These are phyloP conservation scores for Trichoderma virens DNA, from an alignment of 495 filamentous ascomycete species.

Conservation along the genomic window DNA sequence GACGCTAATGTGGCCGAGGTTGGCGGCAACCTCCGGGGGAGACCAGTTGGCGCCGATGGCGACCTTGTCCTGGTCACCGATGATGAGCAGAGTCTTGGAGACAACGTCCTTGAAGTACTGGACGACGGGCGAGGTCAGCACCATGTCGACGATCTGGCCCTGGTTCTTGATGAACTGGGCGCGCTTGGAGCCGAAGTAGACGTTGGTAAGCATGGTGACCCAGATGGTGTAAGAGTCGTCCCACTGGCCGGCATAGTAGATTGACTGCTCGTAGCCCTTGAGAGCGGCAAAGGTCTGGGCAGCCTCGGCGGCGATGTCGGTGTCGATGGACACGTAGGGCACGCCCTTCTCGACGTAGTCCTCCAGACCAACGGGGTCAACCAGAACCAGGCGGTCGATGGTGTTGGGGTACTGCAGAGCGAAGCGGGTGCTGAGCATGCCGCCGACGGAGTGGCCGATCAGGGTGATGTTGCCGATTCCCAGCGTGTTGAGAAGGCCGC, in stretches of 20 bases:
- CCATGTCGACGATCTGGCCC: constrained; percentile 35
- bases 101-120: constrained; percentile 33
- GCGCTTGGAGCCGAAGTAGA: constrained; percentile 30
- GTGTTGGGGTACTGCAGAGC: constrained; percentile 34
- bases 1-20: constrained; percentile 33
- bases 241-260: constrained; percentile 37
- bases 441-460: constrained; percentile 41
- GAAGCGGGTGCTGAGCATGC: constrained; percentile 36
- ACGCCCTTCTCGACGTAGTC: constrained; percentile 37
- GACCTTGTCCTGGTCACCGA: constrained; percentile 36
- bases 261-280: constrained; percentile 33
- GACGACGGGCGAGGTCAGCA: constrained; percentile 35
- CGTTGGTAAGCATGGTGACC: constrained; percentile 38
- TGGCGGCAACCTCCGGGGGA: constrained; percentile 30
- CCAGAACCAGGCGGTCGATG: constrained; percentile 23
- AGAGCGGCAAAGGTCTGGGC: constrained; percentile 29
- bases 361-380: constrained; percentile 37
- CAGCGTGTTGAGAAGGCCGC: constrained; percentile 25
- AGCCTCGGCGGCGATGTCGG: constrained; percentile 20
- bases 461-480: constrained; percentile 26
- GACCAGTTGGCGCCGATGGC: constrained; percentile 40
- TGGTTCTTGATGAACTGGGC: constrained; percentile 26
- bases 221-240: constrained; percentile 31
- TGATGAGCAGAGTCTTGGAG: constrained; percentile 28
- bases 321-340: constrained; percentile 29